Evolutionary conservation across 164 flowering plant species (phyloP).

Genomic region (Nymphaea thermarum): DNA sequence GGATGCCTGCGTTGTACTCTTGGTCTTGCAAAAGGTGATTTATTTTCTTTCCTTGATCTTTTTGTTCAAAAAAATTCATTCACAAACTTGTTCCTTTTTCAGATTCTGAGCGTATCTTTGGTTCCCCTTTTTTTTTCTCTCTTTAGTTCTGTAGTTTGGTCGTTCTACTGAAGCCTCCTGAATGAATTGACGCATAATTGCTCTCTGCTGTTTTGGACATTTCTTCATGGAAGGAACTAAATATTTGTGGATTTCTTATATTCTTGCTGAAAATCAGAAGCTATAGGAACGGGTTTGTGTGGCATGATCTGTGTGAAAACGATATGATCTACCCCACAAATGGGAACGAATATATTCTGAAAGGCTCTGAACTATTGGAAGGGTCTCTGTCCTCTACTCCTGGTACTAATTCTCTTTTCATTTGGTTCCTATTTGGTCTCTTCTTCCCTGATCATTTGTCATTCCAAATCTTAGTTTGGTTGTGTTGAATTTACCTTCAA

Average conservation of each 20-base stretch:
- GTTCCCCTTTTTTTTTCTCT: no score
- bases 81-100: no score
- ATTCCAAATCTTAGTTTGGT: neutral
- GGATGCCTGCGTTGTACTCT: slow-evolving; percentile 81
- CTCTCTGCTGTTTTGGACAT: no score
- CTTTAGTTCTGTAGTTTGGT: no score
- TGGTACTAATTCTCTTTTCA: neutral
- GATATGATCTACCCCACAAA: slow-evolving; percentile 79
- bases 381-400: slow-evolving; percentile 32
- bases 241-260: no score
- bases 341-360: slow-evolving; percentile 86
- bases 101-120: no score
- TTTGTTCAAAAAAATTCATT: no score
- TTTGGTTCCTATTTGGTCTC: neutral
- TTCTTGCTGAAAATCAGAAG: slow-evolving; percentile 35
- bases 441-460: neutral
- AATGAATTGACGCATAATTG: no score
- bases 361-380: slow-evolving; percentile 89
- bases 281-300: slow-evolving; percentile 91
- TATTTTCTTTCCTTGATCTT: no score
- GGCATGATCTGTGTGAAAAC: slow-evolving; percentile 89
- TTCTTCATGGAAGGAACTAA: no score
- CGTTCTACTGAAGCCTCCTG: no score
- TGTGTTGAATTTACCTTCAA: neutral
- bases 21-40: slow-evolving; percentile 96